Evolutionary conservation across 75 land plant genomes (phyloP), one percentile per base, ranked within the genome.

Genomic region (Selaginella moellendorffii): DNA sequence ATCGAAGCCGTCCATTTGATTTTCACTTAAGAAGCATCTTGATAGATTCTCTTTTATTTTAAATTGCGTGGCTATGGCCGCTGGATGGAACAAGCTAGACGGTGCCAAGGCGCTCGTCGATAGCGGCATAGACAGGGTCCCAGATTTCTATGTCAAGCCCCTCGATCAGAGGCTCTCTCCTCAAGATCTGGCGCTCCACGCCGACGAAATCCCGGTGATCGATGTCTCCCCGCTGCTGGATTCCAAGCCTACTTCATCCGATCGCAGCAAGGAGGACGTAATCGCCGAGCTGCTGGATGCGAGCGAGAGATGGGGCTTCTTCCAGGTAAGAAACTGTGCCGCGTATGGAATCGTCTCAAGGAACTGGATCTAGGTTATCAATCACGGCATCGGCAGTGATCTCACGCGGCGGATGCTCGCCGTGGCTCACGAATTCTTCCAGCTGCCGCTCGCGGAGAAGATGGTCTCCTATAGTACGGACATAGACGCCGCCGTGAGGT

Each of bases 381-480:
- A 56, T 24, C 59, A 56, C n/a, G 59, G 59, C 5, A 19, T 56
- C 9, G 25, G 9, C 21, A 56, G 9, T 5, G 25, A 19, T 5
- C 23, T 56, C 23, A 56, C n/a, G 25, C 17, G n/a, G 5, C 5
- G 9, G 19, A 56, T 56, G 59, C 9, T 56, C 9, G 21, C 8
- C n/a, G 59, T 19, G 2, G 21, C 24, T 2, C 59, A 56, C n/a
- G 59, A 56, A 19, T 56, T 56, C 24, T 56, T 56, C 24, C 21
- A 56, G 59, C 2, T 56, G 59, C 59, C 59, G n/a, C 5, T 56
- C n/a, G 59, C 5, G n/a, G 59, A 56, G 9, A 56, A 56, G 21
- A 56, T 56, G 59, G 59, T 9, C 5, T 24, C 5, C 19, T 56
- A 56, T n/a, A 56, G 9, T 24, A 25, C 21, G 59, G 59, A 56